Percentiles rank a stretch among this genome's conserved stretches.
These are phyloP conservation scores for Ascochyta lentis DNA, from an alignment of 2,329 filamentous ascomycete species.

Conservation along the genomic window DNA sequence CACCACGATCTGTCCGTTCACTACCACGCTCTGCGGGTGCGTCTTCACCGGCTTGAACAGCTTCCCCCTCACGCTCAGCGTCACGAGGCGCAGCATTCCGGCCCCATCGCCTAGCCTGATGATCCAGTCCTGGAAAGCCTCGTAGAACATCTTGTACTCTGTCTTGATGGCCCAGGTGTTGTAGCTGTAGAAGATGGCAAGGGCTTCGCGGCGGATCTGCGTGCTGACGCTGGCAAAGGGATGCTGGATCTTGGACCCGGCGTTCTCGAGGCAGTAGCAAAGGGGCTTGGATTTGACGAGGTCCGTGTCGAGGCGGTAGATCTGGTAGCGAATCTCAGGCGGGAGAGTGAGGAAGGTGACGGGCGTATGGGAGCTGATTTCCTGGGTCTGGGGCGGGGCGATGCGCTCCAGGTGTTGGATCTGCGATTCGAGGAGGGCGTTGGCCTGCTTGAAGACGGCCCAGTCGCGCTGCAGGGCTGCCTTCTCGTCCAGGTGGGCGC, in stretches of 20 bases:
- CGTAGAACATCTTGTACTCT: conserved; percentile 50
- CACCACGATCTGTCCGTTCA: conserved; percentile 32
- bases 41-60: conserved; percentile 43
- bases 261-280: conserved; percentile 51
- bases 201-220: conserved; percentile 45
- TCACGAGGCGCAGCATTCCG: conserved; percentile 39
- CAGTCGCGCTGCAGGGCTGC: conserved; percentile 27
- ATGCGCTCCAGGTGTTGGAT: conserved; percentile 18
- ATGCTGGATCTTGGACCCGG: conserved; percentile 46
- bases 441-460: conserved; percentile 25
- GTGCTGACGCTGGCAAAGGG: conserved; percentile 46
- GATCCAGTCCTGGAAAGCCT: conserved; percentile 50
- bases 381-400: conserved; percentile 1
- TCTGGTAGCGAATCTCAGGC: conserved; percentile 46
- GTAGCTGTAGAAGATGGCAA: conserved; percentile 50
- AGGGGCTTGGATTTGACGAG: conserved; percentile 46
- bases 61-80: conserved; percentile 41
- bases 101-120: conserved; percentile 43
- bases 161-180: conserved; percentile 51
- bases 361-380: conserved; percentile 11
- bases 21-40: conserved; percentile 28
- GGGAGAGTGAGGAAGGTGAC: conserved; percentile 45
- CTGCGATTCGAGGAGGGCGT: conserved; percentile 18
- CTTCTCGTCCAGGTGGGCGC: conserved; percentile 20
- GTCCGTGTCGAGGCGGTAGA: conserved; percentile 47